Percentiles rank a stretch among this genome's conserved stretches.
These are phyloP conservation scores for Wallemia ichthyophaga DNA, from an alignment of 1,284 basidiomycete genomes.

Conservation along the genomic window DNA sequence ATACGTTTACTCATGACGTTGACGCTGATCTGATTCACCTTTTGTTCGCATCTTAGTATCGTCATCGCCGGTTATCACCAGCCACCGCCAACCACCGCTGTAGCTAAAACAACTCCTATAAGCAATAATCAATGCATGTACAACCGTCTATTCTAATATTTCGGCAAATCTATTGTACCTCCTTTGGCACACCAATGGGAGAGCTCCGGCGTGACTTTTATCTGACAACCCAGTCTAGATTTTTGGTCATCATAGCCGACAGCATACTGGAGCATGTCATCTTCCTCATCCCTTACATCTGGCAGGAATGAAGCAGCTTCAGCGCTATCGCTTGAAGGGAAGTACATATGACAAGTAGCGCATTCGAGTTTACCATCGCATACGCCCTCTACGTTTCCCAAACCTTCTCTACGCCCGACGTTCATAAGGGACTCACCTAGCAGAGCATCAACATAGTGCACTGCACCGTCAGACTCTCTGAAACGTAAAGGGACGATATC, in stretches of 20 bases:
- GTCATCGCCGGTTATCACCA: too few species aligned
- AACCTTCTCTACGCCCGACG: constrained; percentile 12
- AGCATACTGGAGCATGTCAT: constrained; percentile 17
- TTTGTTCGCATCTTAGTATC: too few species aligned
- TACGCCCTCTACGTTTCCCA: constrained; percentile 16
- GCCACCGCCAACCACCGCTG: too few species aligned
- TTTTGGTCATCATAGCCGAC: constrained; percentile 12
- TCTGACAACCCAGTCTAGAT: constrained; percentile 16
- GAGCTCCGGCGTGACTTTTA: constrained; percentile 13
- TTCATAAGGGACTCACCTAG: constrained; percentile 14
- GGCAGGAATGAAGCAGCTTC: constrained; percentile 8
- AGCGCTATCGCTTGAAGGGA: constrained; percentile 6
- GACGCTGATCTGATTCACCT: too few species aligned
- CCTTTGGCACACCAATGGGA: constrained; percentile 12
- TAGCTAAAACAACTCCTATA: too few species aligned
- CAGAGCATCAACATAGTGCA: constrained; percentile 7
- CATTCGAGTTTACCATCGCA: constrained; percentile 18
- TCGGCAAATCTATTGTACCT: constrained; percentile 13
- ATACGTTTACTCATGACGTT: too few species aligned
- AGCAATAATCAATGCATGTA: too few species aligned
- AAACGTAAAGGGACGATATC: background rate
- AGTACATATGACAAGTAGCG: constrained; percentile 17
- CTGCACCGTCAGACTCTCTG: constrained; percentile 5
- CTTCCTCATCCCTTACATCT: constrained; percentile 14
- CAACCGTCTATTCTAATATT: constrained; percentile 11